Conservation (phyloP, 208 protist genomes). For the Trypanosoma melophagium region DNA sequence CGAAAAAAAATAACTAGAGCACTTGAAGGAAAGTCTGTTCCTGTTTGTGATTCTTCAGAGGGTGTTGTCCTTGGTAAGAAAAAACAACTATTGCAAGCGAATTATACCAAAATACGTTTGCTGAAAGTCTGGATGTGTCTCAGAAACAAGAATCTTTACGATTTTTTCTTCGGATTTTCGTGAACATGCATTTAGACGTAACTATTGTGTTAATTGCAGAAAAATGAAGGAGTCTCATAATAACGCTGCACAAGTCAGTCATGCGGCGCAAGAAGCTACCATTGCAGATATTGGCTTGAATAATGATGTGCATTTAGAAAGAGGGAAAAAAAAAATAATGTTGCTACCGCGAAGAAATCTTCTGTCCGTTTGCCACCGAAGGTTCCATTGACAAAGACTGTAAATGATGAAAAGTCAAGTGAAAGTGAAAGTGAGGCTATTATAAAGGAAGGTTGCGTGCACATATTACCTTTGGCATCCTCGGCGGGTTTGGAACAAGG, state of each 20-base stretch:
- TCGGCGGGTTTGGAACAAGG: too few relatives aligned
- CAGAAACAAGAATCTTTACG: neutral
- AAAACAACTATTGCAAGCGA: too few relatives aligned
- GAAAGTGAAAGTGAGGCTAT: slow-evolving; percentile 1
- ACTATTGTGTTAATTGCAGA: neutral
- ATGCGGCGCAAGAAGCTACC: neutral
- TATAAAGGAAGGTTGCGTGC: too few relatives aligned
- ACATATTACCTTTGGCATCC: too few relatives aligned
- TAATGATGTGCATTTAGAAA: neutral
- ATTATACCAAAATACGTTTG: too few relatives aligned
- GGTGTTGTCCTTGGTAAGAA: too few relatives aligned
- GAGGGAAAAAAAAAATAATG: neutral
- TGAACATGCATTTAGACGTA: slow-evolving; percentile 5
- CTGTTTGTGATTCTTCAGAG: too few relatives aligned
- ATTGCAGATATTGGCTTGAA: neutral
- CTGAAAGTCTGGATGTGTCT: too few relatives aligned
- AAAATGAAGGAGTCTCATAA: neutral
- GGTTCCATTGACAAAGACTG: neutral
- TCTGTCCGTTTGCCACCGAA: neutral
- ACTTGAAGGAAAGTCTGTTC: too few relatives aligned
- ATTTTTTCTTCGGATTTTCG: slow-evolving; percentile 5
- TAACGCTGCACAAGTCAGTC: neutral
- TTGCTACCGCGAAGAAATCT: neutral
- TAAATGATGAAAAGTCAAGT: neutral
- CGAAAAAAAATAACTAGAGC: too few relatives aligned